These are phyloP conservation scores for Acmispon strigosus DNA, from an alignment of 306 rosid genomes.

Conservation along the genomic window DNA sequence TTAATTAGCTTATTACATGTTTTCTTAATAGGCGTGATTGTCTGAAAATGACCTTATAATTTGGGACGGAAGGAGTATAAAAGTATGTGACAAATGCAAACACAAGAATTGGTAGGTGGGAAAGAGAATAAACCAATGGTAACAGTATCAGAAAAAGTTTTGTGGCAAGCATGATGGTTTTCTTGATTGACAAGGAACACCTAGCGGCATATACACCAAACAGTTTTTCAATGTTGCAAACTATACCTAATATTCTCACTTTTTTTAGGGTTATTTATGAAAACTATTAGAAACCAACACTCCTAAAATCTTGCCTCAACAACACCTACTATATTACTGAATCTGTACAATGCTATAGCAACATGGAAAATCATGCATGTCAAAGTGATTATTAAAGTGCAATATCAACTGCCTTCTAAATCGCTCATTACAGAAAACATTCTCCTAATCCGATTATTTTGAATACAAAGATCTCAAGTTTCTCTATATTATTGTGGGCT, in stretches of 20 bases:
- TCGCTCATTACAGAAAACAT: constrained; percentile 5
- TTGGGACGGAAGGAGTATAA: no score
- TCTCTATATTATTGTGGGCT: constrained; percentile 24
- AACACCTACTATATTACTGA: constrained; percentile 1
- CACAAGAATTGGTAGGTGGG: background rate
- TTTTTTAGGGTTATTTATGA: background rate
- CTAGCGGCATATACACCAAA: background rate
- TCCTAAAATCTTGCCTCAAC: background rate
- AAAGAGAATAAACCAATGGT: background rate
- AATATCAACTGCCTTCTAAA: constrained; percentile 9
- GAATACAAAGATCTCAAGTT: background rate
- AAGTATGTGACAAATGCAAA: background rate
- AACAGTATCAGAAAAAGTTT: background rate
- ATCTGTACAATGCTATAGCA: constrained; percentile 17
- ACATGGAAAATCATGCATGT: constrained; percentile 1
- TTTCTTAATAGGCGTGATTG: no score
- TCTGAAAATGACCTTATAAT: no score
- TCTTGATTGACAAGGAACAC: no score
- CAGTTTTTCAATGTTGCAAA: background rate
- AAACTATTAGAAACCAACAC: background rate
- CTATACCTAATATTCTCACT: background rate
- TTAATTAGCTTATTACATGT: no score
- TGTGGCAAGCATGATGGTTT: no score
- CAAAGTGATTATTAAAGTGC: constrained; percentile 2
- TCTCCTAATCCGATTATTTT: background rate